Evolutionary conservation across 768 basidiomycete genomes (phyloP), one percentile per base, ranked within the genome.

Genomic region (Plicaturopsis crispa): DNA sequence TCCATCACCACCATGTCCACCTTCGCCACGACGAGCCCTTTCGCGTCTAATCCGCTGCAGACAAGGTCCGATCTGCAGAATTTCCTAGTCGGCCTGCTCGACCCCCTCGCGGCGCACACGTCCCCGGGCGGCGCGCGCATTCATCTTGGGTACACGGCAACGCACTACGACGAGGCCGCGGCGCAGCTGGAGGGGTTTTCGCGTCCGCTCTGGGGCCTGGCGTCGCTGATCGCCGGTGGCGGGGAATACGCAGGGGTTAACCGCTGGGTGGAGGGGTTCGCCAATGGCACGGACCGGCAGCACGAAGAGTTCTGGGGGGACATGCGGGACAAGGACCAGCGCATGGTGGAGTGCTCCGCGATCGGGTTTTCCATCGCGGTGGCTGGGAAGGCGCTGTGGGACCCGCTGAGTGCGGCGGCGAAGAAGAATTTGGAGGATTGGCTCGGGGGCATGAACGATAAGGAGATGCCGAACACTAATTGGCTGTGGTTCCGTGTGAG

Each of bases 381-480:
- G 14, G 78, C 78, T 2, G 68, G 70, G 24, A 74, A 84, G 45
- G 65, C 75, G 40, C 56, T 86, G 14, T 84, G 78, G 73, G 71
- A 80, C 50, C 69, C 70, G 12, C 54, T 83, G n/a, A 63, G 60
- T 36, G 61, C 65, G 3, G 59, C 67, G 41, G 72, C 67, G 8
- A 78, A 79, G 57, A 56, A 55, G 42, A 69, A 76, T 43, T 66
- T 85, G 26, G 80, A 75, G 45, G 60, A 60, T 8, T 86, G 84
- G 79, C 64, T 86, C 3, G 74, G 78, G 6, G 74, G 78, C 0
- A 84, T 86, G 72, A 86, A 84, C 51, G 78, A 80, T 56, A 85
- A 84, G 63, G 72, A 80, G 44, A 85, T 86, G 82, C 82, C 83
- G 18, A 81, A 85, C 51, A 85, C 83, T 5, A 86, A 86, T 49